phyloP scores from a whole-genome alignment of 2,329 filamentous ascomycete species.

The Ophiostoma himal-ulmi region DNA sequence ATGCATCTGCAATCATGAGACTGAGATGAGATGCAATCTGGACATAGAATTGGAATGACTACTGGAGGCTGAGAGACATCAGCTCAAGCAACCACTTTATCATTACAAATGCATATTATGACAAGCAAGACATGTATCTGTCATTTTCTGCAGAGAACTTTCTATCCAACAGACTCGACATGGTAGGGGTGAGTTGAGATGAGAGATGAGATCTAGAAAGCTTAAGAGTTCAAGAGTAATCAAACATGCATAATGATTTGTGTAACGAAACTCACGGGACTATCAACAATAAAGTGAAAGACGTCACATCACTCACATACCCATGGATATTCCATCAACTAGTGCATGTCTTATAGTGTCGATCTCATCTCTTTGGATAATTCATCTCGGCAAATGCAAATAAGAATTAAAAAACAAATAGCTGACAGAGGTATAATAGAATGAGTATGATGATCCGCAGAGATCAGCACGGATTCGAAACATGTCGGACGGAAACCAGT shows the following conservation, averaged over 20 bases:
- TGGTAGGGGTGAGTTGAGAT: not conserved
- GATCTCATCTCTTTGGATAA: not conserved
- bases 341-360: not conserved
- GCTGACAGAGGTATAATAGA: too few species aligned
- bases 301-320: not conserved
- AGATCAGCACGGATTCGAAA: not conserved
- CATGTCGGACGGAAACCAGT: not conserved
- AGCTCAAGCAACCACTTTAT: slow-evolving; percentile 1
- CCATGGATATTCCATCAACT: not conserved
- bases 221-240: not conserved
- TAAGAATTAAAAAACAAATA: not conserved
- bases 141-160: slow-evolving; percentile 7
- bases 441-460: too few species aligned
- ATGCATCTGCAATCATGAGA: not conserved
- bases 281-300: not conserved
- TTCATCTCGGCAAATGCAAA: not conserved
- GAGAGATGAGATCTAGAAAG: too few species aligned
- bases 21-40: not conserved
- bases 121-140: not conserved
- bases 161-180: not conserved
- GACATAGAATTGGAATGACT: too few species aligned
- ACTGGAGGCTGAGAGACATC: not conserved
- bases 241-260: not conserved
- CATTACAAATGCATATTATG: not conserved
- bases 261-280: not conserved